phyloP scores from a whole-genome alignment of 176 grass and related monocot genomes.

The Oryza coarctata region DNA sequence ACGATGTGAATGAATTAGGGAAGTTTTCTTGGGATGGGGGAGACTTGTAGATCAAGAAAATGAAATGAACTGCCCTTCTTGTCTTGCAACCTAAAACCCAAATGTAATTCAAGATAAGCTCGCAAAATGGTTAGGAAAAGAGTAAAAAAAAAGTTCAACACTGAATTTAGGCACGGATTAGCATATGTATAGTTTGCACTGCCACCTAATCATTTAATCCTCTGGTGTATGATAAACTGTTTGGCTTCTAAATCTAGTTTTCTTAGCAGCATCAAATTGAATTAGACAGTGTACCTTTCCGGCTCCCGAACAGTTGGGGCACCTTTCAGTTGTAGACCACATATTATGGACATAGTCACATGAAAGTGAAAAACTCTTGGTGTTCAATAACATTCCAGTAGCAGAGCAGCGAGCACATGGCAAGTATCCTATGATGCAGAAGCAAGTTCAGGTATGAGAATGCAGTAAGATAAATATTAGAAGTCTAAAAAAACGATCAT shows the following conservation, averaged over 20 bases:
- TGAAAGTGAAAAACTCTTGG: conserved; percentile 43
- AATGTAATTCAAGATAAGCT: neutral
- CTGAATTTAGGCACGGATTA: neutral
- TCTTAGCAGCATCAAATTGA: neutral
- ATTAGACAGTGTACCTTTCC: conserved; percentile 62
- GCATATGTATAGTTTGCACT: neutral
- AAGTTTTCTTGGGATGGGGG: neutral
- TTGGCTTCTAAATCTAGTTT: conserved; percentile 5
- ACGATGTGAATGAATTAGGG: neutral
- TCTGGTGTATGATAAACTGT: too few species aligned
- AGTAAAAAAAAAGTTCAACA: neutral
- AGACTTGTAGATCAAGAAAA: neutral
- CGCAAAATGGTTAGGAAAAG: neutral
- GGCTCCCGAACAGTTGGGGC: conserved; percentile 81
- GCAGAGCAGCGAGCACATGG: conserved; percentile 81
- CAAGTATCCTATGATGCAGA: conserved; percentile 61
- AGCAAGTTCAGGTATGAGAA: conserved; percentile 25
- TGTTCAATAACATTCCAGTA: conserved; percentile 44
- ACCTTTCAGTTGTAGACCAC: conserved; percentile 49
- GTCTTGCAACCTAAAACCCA: neutral
- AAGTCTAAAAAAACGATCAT: neutral
- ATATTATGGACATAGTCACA: conserved; percentile 30
- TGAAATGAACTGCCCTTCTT: neutral
- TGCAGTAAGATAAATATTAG: neutral
- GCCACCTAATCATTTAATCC: too few species aligned